Base-by-base conservation (phyloP, 495 filamentous ascomycete species). In the Xylaria nigripes region DNA sequence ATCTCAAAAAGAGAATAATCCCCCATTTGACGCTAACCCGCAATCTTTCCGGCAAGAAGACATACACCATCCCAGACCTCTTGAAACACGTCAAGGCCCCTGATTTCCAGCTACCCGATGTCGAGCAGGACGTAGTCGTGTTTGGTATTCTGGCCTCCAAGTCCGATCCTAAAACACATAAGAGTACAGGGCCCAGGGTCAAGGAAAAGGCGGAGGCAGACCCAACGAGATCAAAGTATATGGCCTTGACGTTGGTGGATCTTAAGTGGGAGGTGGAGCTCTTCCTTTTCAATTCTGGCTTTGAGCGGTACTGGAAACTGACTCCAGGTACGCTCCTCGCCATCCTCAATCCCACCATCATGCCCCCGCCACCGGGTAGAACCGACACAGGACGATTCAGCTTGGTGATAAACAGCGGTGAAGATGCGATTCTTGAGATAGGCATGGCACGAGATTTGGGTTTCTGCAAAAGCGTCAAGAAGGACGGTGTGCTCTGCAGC, bases 181-280 rank as follows among this genome's bases (percentile, higher is more conserved):
- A 87, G 61, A 77, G 77, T 32, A 74, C 79, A 1, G 71, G 69
- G 22, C 48, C 57, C 12, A 65, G 70, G 30, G 34, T 64, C 3
- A 67, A 55, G 24, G 64, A 66, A 38, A 61, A 64, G 18, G 29
- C 38, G 13, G 34, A 61, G 18, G 27, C 50, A 8, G 64, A 74
- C 25, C 78, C 83, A 46, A 77, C 80, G 10, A 78, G 72, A 16
- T 81, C 80, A 19, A 92, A 91, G 65, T 97, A 91, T 72, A 96
- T 99, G 90, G 87, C 86, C 1, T 74, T 99, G 38, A 84, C 80
- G 7, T 77, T 99, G 13, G 88, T 87, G 5, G 92, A 97, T 65
- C 75, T 97, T 6, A 85, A 87, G 60, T 97, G 86, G 86, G 89
- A 94, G 36, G 68, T 97, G 21, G 90, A 96, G 51, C 80, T 96